Percentiles rank a stretch among this genome's conserved stretches.
phyloP scores from a whole-genome alignment of 192 early-diverging fungal species.

The Backusella tarrabulga region DNA sequence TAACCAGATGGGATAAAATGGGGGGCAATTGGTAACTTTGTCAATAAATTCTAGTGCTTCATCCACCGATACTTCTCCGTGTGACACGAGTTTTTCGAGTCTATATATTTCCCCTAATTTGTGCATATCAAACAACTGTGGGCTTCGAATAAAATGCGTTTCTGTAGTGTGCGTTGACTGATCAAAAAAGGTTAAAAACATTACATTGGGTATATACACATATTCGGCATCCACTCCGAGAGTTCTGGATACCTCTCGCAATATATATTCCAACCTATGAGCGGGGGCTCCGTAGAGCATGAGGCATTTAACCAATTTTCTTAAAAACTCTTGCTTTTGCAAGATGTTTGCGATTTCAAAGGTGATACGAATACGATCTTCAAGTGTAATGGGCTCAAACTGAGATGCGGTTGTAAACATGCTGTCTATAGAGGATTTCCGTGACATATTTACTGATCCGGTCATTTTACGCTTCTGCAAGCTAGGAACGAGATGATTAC shows the following conservation, averaged over 20 bases:
- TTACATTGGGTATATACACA: conserved; percentile 67
- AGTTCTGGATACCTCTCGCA: conserved; percentile 59
- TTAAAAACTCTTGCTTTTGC: conserved; percentile 64
- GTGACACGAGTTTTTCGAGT: conserved; percentile 61
- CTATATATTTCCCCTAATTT: conserved; percentile 63
- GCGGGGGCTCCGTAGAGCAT: conserved; percentile 70
- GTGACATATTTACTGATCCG: conserved; percentile 16
- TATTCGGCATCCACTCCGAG: conserved; percentile 65
- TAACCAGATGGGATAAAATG: conserved; percentile 58
- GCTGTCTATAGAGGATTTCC: conserved; percentile 28
- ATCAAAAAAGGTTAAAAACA: conserved; percentile 73
- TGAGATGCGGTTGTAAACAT: conserved; percentile 34
- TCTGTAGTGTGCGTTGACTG: conserved; percentile 70
- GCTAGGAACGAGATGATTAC: conserved; percentile 28
- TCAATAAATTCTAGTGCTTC: conserved; percentile 65
- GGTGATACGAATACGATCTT: conserved; percentile 51
- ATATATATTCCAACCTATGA: conserved; percentile 63
- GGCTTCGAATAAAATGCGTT: conserved; percentile 65
- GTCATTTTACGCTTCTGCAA: conserved; percentile 22
- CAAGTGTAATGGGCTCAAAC: conserved; percentile 37
- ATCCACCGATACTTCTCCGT: conserved; percentile 58
- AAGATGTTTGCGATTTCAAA: conserved; percentile 67
- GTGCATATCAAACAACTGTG: conserved; percentile 67
- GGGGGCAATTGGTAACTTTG: conserved; percentile 51
- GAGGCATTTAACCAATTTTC: conserved; percentile 59